Evolutionary conservation across 306 rosid genomes (phyloP).

Genomic region (Coriaria nepalensis): DNA sequence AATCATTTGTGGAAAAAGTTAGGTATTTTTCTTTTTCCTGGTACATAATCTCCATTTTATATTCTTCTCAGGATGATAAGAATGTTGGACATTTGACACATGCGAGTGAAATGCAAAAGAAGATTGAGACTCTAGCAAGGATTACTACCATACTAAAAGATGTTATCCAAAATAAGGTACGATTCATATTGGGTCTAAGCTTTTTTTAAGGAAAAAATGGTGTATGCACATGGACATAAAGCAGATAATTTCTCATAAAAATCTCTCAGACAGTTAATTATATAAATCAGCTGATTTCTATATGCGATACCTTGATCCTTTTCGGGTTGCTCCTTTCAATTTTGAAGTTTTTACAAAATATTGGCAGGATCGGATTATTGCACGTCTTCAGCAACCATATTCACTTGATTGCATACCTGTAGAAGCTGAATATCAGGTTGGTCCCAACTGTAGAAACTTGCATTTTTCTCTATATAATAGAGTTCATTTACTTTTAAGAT

Average conservation of each 20-base stretch:
- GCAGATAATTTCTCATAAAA: too few relatives aligned
- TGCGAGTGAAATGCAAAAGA: constrained; percentile 89
- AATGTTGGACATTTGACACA: constrained; percentile 92
- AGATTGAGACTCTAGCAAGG: constrained; percentile 69
- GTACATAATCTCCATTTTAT: too few relatives aligned
- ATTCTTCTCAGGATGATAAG: constrained; percentile 62
- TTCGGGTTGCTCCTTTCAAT: too few relatives aligned
- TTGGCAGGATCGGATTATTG: constrained; percentile 84
- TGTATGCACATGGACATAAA: too few relatives aligned
- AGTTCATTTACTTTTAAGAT: too few relatives aligned
- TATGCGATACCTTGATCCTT: neutral
- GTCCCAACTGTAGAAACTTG: neutral
- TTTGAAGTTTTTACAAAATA: neutral
- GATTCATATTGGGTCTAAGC: neutral
- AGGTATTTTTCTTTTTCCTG: too few relatives aligned
- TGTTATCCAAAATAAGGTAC: constrained; percentile 94
- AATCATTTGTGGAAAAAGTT: neutral
- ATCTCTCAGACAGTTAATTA: too few relatives aligned
- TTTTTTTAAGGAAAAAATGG: too few relatives aligned
- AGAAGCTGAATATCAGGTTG: constrained; percentile 97
- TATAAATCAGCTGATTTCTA: neutral
- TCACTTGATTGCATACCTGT: constrained; percentile 96
- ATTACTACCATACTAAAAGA: constrained; percentile 80
- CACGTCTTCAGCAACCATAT: constrained; percentile 96
- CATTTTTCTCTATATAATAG: neutral